phyloP scores from a whole-genome alignment of 2,329 filamentous ascomycete genomes.

The Ceratocystiopsis brevicomis region DNA sequence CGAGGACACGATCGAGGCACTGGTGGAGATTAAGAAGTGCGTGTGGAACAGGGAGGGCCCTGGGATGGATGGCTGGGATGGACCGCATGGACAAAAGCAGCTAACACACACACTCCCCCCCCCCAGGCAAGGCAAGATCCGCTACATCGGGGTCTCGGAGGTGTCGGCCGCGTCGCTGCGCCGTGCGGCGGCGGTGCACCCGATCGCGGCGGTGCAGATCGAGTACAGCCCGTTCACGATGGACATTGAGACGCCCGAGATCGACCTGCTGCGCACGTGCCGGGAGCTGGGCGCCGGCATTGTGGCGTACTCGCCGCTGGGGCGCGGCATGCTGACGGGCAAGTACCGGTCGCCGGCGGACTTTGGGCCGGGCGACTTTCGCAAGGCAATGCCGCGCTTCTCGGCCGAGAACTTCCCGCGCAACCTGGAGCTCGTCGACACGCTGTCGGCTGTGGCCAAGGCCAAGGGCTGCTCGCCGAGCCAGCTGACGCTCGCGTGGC shows the following conservation, averaged over 20 bases:
- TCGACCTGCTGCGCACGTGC: constrained; percentile 22
- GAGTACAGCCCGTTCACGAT: constrained; percentile 27
- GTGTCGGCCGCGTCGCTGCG: constrained; percentile 28
- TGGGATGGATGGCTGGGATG: too few relatives aligned
- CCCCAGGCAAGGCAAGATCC: constrained; percentile 31
- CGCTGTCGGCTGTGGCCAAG: constrained; percentile 11
- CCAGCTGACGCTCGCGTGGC: constrained; percentile 39
- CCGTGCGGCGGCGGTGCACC: constrained; percentile 30
- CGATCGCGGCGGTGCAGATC: constrained; percentile 25
- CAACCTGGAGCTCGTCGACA: constrained; percentile 20
- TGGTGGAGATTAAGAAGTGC: constrained; percentile 23
- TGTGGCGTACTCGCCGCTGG: constrained; percentile 22
- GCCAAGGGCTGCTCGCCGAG: constrained; percentile 22
- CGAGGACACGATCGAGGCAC: constrained; percentile 27
- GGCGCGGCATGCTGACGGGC: constrained; percentile 24
- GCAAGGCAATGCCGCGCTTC: constrained; percentile 20
- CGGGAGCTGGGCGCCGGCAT: constrained; percentile 25
- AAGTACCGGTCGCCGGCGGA: constrained; percentile 10
- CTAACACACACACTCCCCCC: neutral
- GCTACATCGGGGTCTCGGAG: constrained; percentile 36
- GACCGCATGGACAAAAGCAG: constrained; percentile 4
- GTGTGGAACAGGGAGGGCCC: neutral
- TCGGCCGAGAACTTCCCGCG: constrained; percentile 26
- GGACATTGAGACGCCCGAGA: constrained; percentile 34
- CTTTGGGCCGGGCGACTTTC: constrained; percentile 6